Evolutionary conservation across 148 eudicot genomes (phyloP).

Genomic region (Nyssa sinensis): DNA sequence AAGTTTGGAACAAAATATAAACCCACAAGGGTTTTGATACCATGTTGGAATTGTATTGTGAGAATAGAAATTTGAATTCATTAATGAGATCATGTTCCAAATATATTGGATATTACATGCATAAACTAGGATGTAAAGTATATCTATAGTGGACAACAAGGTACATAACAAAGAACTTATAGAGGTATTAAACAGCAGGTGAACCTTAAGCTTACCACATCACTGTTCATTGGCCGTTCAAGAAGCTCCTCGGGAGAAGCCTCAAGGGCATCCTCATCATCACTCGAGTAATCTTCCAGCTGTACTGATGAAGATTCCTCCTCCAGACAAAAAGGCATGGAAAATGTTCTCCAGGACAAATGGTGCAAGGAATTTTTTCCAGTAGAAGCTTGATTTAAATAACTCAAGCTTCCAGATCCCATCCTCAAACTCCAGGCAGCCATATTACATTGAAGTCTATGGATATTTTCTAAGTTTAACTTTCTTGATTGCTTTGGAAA

Average conservation of each 20-base stretch:
- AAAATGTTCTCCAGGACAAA: constrained; percentile 32
- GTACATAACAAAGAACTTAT: background rate
- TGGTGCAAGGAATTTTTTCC: constrained; percentile 17
- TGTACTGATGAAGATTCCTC: constrained; percentile 43
- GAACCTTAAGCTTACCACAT: constrained; percentile 41
- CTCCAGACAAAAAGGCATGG: constrained; percentile 41
- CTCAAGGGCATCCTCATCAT: constrained; percentile 26
- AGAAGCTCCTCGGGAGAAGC: constrained; percentile 33
- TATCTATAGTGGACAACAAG: background rate
- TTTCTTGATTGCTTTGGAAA: constrained; percentile 33
- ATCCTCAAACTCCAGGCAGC: constrained; percentile 25
- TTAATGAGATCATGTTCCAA: background rate
- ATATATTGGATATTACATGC: background rate
- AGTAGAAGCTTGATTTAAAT: constrained; percentile 20
- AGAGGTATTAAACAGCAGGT: background rate
- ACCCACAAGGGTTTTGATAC: background rate
- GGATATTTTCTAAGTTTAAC: constrained; percentile 19
- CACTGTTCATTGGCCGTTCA: constrained; percentile 40
- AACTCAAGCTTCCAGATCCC: constrained; percentile 22
- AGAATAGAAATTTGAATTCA: background rate
- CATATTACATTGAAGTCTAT: constrained; percentile 26
- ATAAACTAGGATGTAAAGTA: background rate
- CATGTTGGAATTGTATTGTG: background rate
- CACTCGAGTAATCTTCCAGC: constrained; percentile 27
- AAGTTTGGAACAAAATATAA: too few species aligned